Base-by-base conservation (phyloP, 2,329 filamentous ascomycete species). In the Ophiostoma sp. region DNA sequence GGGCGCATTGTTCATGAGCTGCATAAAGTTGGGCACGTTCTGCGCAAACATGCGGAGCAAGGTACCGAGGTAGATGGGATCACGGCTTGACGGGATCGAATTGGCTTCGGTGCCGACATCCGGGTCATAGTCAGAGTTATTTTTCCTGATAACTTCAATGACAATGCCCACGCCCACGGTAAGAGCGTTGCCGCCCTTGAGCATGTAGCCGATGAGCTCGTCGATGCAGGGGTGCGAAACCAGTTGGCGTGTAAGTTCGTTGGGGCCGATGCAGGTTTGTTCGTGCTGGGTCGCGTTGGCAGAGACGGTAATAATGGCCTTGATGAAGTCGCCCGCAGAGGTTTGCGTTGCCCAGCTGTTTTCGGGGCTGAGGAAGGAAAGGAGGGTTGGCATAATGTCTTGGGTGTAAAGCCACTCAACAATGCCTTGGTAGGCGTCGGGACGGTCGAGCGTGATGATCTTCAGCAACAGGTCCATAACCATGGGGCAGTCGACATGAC, bases 131-230 rank as follows among this genome's bases (percentile, higher is more conserved):
- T 99, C 96, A 0, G 96, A 98, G 81, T 99, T 99, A 83, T 99
- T 99, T 84, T 99, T 99, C 75, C 96, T 90, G 80, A 99, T 99
- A 63, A 99, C 96, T 83, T 99, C 96, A 76, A 99, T 99, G 45
- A 99, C 89, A 79, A 98, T 98, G 25, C 96, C 96, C 12, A 99
- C 96, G 69, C 96, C 96, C 19, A 98, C 97, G 0, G 95, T 98
- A 74, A 99, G 84, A 6, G 96, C 92, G 78, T 99, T 98, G 33
- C 96, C 96, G 52, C 96, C 96, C 70, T 91, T 88, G 17, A 98
- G 88, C 96, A 99, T 99, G 78, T 95, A 93, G 17, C 88, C 85
- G 74, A 98, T 93, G n/a, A 99, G 87, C 74, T 90, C 90, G 79
- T 95, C 89, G 70, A 97, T 90, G 78, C 95, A 98, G 19, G 89